A percentile compares a stretch with the other conserved stretches of the same genome.
These are phyloP conservation scores for Paramecium sonneborni DNA, from an alignment of 73 alveolate genomes.

Conservation along the genomic window DNA sequence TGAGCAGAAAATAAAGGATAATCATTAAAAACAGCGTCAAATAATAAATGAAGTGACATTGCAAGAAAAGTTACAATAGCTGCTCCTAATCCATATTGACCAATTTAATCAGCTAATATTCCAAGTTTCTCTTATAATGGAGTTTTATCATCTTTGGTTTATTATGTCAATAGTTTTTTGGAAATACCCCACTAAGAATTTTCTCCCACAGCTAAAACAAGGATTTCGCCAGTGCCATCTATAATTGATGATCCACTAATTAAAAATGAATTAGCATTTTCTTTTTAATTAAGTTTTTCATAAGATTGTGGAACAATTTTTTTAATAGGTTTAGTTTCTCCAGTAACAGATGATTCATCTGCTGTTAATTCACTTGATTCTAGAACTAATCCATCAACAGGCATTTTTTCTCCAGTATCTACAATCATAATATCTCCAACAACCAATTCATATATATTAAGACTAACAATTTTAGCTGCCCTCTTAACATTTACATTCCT, in stretches of 20 bases:
- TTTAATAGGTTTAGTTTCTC: conserved; percentile 91
- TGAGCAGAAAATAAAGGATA: conserved; percentile 76
- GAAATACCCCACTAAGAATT: conserved; percentile 82
- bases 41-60: conserved; percentile 77
- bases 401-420: conserved; percentile 92
- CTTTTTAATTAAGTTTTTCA: not conserved
- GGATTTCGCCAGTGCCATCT: conserved; percentile 88
- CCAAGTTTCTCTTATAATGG: conserved; percentile 90
- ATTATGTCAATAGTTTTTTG: conserved; percentile 72
- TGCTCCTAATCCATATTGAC: conserved; percentile 84
- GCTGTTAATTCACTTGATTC: conserved; percentile 81
- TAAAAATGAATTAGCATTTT: conserved; percentile 85
- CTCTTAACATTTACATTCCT: conserved; percentile 81
- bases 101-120: conserved; percentile 90
- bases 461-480: conserved; percentile 78
- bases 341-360: conserved; percentile 95
- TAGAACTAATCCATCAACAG: conserved; percentile 92
- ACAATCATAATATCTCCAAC: conserved; percentile 92
- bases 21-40: conserved; percentile 61
- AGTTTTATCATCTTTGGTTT: conserved; percentile 84
- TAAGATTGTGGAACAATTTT: conserved; percentile 75
- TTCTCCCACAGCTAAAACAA: conserved; percentile 95
- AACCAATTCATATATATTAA: conserved; percentile 79
- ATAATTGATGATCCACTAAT: conserved; percentile 84
- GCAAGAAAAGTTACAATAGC: conserved; percentile 86